These are phyloP conservation scores for Pisolithus orientalis DNA, from an alignment of 768 basidiomycete genomes.

Conservation along the genomic window DNA sequence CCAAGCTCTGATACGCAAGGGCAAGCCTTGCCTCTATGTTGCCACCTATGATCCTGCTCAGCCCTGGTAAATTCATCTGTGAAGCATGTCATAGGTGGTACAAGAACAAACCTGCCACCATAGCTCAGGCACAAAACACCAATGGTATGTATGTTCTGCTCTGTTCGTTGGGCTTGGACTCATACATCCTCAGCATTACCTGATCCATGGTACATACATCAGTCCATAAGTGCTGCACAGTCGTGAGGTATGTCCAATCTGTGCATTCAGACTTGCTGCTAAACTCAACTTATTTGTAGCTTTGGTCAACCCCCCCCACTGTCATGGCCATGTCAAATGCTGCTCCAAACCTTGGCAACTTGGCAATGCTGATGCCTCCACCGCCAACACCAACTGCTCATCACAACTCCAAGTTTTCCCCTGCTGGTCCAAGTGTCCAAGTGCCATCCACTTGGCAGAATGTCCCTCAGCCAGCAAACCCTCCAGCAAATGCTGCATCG, in stretches of 20 bases:
- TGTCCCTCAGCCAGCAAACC: no score
- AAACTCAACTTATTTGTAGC: neutral
- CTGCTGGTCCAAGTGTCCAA: neutral
- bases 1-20: neutral
- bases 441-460: conserved; percentile 1
- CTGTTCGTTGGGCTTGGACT: neutral
- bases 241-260: neutral
- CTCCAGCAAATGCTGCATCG: no score
- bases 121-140: neutral
- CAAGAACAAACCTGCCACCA: neutral
- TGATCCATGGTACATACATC: neutral
- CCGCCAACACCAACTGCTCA: neutral
- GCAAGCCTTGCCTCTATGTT: conserved; percentile 3
- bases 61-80: neutral
- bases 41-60: neutral
- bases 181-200: neutral
- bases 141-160: neutral
- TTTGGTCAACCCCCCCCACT: neutral
- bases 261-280: neutral
- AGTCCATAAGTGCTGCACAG: neutral
- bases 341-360: neutral
- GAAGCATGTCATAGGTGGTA: conserved; percentile 1
- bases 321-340: neutral
- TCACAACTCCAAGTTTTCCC: no score
- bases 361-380: neutral